Percentiles rank a stretch among this genome's conserved stretches.
phyloP scores from a whole-genome alignment of 179 eudicot species.

The Beta lomatogona region DNA sequence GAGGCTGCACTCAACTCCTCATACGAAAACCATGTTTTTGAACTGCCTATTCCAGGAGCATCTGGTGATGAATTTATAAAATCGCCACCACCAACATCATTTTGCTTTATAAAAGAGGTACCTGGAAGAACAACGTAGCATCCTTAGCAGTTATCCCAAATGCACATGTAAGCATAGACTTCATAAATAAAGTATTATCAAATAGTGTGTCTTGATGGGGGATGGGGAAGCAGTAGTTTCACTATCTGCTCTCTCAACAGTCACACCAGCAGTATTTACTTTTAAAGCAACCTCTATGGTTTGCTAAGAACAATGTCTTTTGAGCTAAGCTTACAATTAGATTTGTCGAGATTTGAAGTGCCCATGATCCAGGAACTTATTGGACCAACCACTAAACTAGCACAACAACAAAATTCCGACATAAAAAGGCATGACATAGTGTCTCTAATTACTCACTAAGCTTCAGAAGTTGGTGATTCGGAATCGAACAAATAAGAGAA shows the following conservation, averaged over 20 bases:
- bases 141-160: not conserved
- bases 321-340: not conserved
- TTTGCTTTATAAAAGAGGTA: conserved; percentile 52
- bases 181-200: not conserved
- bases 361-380: not conserved
- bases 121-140: conserved; percentile 42
- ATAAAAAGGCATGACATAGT: not conserved
- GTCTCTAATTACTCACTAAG: not conserved
- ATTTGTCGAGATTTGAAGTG: not conserved
- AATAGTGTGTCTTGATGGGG: not conserved
- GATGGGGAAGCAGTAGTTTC: not conserved
- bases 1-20: conserved; percentile 79
- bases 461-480: not conserved
- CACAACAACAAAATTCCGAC: not conserved
- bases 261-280: too few relatives aligned
- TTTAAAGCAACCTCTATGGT: not conserved
- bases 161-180: not conserved
- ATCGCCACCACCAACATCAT: conserved; percentile 49
- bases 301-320: not conserved
- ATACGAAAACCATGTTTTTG: conserved; percentile 73
- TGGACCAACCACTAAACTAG: not conserved
- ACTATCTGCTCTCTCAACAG: not conserved
- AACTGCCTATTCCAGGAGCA: conserved; percentile 51
- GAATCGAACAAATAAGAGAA: not conserved
- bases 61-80: conserved; percentile 52